Evolutionary conservation across 2,329 filamentous ascomycete genomes (phyloP).

Genomic region (Diaporthe ampelina): DNA sequence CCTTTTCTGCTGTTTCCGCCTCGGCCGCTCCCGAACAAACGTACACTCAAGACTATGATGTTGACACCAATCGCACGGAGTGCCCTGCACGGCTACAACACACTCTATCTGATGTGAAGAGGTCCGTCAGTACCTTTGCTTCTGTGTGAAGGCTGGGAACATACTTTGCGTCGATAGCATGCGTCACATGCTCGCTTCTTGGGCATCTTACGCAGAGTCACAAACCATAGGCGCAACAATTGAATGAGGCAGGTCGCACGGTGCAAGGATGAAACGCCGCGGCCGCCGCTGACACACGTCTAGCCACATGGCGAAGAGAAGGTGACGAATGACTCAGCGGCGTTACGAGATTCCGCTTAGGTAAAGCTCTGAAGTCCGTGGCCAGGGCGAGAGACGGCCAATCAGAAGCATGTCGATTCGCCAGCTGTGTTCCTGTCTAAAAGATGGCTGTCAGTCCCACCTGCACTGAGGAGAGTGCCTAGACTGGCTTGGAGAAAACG

Average conservation of each 20-base stretch:
- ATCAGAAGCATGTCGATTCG: too few species aligned
- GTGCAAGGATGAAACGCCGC: background rate
- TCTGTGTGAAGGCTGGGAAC: background rate
- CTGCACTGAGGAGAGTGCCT: too few species aligned
- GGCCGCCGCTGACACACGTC: slow-evolving; percentile 12
- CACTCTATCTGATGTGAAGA: background rate
- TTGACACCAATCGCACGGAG: slow-evolving; percentile 18
- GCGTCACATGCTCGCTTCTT: slow-evolving; percentile 19
- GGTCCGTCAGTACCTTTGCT: background rate
- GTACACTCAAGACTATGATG: slow-evolving; percentile 16
- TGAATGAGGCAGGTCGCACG: background rate
- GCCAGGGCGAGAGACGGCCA: too few species aligned
- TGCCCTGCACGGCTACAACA: background rate
- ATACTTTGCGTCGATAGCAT: slow-evolving; percentile 15
- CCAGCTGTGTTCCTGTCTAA: too few species aligned
- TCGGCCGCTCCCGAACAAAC: background rate
- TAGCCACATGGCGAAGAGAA: too few species aligned
- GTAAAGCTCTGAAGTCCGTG: background rate
- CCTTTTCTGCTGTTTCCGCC: background rate
- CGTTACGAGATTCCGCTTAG: background rate
- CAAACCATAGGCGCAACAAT: background rate
- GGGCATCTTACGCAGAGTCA: background rate
- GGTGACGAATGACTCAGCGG: background rate
- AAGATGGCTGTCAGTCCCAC: too few species aligned
- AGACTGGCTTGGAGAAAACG: too few species aligned